These are phyloP conservation scores for Lippia alba DNA, from an alignment of 305 asterid species.

Conservation along the genomic window DNA sequence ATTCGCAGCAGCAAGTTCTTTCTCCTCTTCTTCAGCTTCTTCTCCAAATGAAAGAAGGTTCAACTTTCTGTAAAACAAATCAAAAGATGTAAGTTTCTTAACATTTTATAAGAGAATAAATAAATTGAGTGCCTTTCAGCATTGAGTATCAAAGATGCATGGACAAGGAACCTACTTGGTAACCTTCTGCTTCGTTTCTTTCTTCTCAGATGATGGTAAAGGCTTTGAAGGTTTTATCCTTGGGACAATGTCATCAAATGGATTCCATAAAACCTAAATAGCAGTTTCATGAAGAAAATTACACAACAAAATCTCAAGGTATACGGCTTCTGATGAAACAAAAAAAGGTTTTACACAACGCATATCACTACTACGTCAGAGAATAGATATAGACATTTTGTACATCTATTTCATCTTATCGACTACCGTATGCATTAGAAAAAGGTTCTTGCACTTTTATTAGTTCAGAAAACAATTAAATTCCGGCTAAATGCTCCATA, in stretches of 20 bases:
- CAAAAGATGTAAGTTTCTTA: conserved; percentile 29
- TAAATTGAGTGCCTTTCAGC: conserved; percentile 13
- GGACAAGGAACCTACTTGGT: conserved; percentile 62
- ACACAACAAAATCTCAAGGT: conserved; percentile 32
- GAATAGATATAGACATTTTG: not conserved
- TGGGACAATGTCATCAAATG: conserved; percentile 91
- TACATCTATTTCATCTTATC: not conserved
- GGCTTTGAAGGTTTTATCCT: conserved; percentile 55
- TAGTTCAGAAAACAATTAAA: not conserved
- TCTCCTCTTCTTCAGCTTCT: conserved; percentile 99
- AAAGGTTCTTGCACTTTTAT: not conserved
- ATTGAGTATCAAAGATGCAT: conserved; percentile 29
- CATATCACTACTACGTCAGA: not conserved
- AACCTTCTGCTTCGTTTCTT: conserved; percentile 63
- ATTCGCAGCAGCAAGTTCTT: conserved; percentile 68
- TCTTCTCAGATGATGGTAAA: conserved; percentile 54
- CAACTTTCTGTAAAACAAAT: conserved; percentile 66
- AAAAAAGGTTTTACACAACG: not conserved
- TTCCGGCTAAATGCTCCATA: conserved; percentile 15
- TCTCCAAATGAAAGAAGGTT: conserved; percentile 97
- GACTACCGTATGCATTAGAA: not conserved
- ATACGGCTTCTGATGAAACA: conserved; percentile 3
- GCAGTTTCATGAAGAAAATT: conserved; percentile 30
- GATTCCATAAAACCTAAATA: conserved; percentile 88
- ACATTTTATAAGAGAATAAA: not conserved